Conservation (phyloP, 495 filamentous ascomycete species). For the Penicillium desertorum region DNA sequence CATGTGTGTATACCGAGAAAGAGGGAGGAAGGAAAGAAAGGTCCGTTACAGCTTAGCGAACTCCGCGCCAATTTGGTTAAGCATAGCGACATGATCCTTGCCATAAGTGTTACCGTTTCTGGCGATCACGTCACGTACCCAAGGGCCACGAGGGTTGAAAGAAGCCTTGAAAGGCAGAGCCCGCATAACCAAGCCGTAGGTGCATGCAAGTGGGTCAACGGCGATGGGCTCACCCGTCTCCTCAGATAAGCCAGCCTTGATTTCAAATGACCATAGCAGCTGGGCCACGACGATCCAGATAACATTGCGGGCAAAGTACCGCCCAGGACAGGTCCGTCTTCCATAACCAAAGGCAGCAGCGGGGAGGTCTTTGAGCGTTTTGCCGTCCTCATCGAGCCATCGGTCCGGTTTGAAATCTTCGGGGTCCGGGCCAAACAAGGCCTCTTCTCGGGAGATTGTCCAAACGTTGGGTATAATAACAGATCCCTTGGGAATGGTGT, state of each 20-base stretch:
- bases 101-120: slow-evolving; percentile 19
- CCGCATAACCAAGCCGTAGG: slow-evolving; percentile 29
- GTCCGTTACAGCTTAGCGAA: slow-evolving; percentile 19
- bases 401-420: neutral
- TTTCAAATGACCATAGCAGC: neutral
- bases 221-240: slow-evolving; percentile 16
- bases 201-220: slow-evolving; percentile 26
- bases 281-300: neutral
- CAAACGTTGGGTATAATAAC: neutral
- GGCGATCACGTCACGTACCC: slow-evolving; percentile 21
- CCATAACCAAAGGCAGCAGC: neutral
- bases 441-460: neutral
- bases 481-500: neutral
- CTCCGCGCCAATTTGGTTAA: slow-evolving; percentile 31
- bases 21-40: neutral
- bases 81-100: slow-evolving; percentile 29
- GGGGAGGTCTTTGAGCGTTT: neutral
- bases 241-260: neutral
- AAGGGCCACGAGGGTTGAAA: slow-evolving; percentile 23
- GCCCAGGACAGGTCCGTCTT: neutral
- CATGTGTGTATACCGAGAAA: neutral
- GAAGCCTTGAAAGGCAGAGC: slow-evolving; percentile 27
- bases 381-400: neutral
- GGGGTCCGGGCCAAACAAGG: neutral
- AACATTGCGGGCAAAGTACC: neutral